Evolutionary conservation across 441 rosid genomes (phyloP).

Genomic region (Rhodomyrtus psidioides): DNA sequence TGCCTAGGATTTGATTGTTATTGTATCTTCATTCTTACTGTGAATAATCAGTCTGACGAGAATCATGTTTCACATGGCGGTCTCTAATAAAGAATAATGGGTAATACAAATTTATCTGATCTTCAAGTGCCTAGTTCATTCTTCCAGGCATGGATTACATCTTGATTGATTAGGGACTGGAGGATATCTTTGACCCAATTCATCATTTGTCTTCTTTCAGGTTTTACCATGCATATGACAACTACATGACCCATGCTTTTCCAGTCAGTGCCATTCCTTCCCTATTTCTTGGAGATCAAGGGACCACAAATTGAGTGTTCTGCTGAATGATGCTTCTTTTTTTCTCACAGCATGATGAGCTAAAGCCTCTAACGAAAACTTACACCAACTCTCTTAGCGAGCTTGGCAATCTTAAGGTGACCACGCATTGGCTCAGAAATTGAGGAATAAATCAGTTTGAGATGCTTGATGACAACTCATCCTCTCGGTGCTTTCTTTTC

Average conservation of each 20-base stretch:
- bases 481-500: slow-evolving; percentile 16
- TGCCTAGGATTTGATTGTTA: not conserved
- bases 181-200: not conserved
- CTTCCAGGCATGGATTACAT: not conserved
- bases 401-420: slow-evolving; percentile 91
- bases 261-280: slow-evolving; percentile 45
- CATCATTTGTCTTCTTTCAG: slow-evolving; percentile 22
- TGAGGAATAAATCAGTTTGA: not conserved
- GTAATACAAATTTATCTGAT: not conserved
- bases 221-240: slow-evolving; percentile 93
- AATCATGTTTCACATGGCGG: not conserved
- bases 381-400: slow-evolving; percentile 89
- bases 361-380: slow-evolving; percentile 74
- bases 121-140: not conserved
- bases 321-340: slow-evolving; percentile 10
- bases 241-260: slow-evolving; percentile 84
- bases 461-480: slow-evolving; percentile 1
- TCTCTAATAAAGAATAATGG: not conserved
- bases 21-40: not conserved
- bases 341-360: slow-evolving; percentile 78
- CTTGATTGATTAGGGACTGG: not conserved
- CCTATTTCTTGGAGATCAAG: not conserved
- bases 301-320: not conserved
- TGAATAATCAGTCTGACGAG: not conserved
- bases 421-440: not conserved